Conservation (phyloP, 129 eudicot species). For the Tagetes erecta region DNA sequence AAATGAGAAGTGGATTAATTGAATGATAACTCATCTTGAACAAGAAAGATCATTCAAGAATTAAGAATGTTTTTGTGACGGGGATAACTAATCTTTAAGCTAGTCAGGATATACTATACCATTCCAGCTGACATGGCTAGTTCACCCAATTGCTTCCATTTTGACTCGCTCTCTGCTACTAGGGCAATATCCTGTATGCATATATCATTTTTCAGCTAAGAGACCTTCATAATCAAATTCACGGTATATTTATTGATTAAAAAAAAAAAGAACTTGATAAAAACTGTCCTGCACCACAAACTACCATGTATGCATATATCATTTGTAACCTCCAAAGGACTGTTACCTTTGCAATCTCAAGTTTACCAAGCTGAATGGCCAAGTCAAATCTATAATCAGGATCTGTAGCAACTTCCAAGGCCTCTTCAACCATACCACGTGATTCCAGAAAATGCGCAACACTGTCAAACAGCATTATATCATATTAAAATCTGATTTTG, state of each 20-base stretch:
- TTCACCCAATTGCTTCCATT: constrained; percentile 99
- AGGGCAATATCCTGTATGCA: constrained; percentile 73
- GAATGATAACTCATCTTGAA: neutral
- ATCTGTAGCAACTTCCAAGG: constrained; percentile 90
- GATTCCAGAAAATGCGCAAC: constrained; percentile 96
- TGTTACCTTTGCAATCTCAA: constrained; percentile 72
- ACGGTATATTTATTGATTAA: neutral
- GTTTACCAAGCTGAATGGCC: constrained; percentile 86
- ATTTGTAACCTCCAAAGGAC: neutral
- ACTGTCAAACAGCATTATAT: constrained; percentile 33
- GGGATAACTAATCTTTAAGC: neutral
- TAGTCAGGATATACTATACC: constrained; percentile 39
- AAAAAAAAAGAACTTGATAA: neutral
- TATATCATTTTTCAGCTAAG: neutral
- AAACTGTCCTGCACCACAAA: neutral
- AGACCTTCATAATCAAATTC: neutral
- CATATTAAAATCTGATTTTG: constrained; percentile 6
- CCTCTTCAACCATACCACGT: constrained; percentile 84
- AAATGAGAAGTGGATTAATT: neutral
- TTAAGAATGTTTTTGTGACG: neutral
- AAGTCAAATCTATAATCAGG: constrained; percentile 92
- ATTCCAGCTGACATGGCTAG: constrained; percentile 93
- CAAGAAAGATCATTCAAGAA: neutral
- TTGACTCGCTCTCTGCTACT: constrained; percentile 87
- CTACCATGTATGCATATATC: neutral